Conservation (phyloP, 805 yeast genomes). For the Metschnikowia arizonensis region DNA sequence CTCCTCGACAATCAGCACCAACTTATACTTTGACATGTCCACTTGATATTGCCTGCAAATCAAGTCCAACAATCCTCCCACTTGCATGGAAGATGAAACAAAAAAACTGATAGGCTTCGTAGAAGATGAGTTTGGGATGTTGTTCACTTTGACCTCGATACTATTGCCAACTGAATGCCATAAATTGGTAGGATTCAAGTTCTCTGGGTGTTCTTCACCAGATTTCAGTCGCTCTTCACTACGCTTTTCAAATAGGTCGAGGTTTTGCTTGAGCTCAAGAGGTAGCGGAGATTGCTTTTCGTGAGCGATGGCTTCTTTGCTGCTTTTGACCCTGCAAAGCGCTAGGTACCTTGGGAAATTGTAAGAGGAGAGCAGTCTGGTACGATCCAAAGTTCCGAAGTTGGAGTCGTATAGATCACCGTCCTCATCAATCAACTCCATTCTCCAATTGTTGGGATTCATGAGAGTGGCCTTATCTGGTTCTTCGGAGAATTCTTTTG, state of each 20-base stretch:
- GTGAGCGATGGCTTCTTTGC: constrained; percentile 42
- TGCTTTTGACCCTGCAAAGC: constrained; percentile 54
- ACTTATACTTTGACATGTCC: constrained; percentile 23
- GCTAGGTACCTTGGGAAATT: constrained; percentile 79
- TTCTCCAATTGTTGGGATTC: constrained; percentile 68
- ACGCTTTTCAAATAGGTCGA: constrained; percentile 18
- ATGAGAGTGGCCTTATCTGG: constrained; percentile 19
- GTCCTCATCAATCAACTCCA: constrained; percentile 87
- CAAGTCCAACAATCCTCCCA: constrained; percentile 17
- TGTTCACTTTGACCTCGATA: constrained; percentile 15
- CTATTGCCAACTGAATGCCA: constrained; percentile 10
- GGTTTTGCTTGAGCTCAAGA: constrained; percentile 30
- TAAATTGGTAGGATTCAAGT: not conserved
- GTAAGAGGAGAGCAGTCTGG: constrained; percentile 60
- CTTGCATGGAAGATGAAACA: constrained; percentile 15
- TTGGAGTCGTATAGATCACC: constrained; percentile 83
- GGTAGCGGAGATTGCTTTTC: constrained; percentile 55
- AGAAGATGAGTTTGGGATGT: constrained; percentile 12
- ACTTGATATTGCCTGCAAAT: constrained; percentile 30
- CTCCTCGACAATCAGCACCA: not conserved
- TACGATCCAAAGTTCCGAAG: constrained; percentile 81
- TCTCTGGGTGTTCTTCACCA: constrained; percentile 6
- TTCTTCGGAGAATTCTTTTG: constrained; percentile 17
- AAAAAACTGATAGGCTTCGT: constrained; percentile 14
- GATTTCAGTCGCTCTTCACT: constrained; percentile 3